Evolutionary conservation across 805 yeast genomes (phyloP), one percentile per base, ranked within the genome.

Genomic region (Yarrowia porcina): DNA sequence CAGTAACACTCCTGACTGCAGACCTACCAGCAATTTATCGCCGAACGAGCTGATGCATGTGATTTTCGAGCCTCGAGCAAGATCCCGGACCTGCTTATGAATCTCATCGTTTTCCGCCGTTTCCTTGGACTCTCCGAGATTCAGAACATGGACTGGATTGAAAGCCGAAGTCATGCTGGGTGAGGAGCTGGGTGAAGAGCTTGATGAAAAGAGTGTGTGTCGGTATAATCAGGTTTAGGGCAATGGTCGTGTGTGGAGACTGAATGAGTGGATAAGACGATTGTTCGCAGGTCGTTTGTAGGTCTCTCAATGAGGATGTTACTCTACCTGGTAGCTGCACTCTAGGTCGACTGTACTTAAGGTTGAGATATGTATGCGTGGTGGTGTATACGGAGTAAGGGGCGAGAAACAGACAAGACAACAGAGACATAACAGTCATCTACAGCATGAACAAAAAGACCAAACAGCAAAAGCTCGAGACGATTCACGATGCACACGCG

Each of bases 11-110:
- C 76, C 76, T 17, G 70, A 64, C 13, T 68, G 62, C 23, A 69
- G 54, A 8, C 75, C 76, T 20, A 73, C 65, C 33, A 68, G 64
- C 47, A 73, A 61, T 47, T 47, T 65, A 35, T 69, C 73, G 17
- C 71, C 70, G 45, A 63, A 64, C 20, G 68, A 68, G 44, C 59
- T 49, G 27, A 70, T 57, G 50, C 66, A 61, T 17, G 64, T 44
- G 38, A 68, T 65, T 36, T 59, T 52, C 8, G 59, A 23, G 25
- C 59, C 59, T 6, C 17, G n/a, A 12, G 59, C 59, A 9, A 52
- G 59, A 11, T 25, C 59, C n/a, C 59, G 30, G 10, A 52, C 25
- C 25, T 52, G 59, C 13, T 52, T 35, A 21, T 52, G 59, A 2
- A 25, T 36, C 59, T 17, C 33, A 7, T 36, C 33, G 23, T 41